Percentiles rank a stretch among this genome's conserved stretches.
These are phyloP conservation scores for Crithidia sp. DNA, from an alignment of 208 protist genomes.

Conservation along the genomic window DNA sequence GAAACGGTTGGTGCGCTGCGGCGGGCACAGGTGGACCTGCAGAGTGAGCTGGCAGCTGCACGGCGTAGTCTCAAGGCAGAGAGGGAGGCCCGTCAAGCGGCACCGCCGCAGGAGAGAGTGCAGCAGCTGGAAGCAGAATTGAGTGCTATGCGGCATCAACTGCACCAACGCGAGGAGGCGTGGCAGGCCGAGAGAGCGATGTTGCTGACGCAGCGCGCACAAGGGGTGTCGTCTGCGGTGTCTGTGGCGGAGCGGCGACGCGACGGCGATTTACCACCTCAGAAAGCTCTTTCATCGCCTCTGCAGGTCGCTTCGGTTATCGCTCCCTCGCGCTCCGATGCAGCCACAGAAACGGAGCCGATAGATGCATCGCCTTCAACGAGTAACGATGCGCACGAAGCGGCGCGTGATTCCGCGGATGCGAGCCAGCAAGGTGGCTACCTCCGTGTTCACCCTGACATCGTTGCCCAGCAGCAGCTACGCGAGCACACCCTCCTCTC, in stretches of 20 bases:
- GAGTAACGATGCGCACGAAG: too few species aligned
- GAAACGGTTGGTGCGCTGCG: slow-evolving; percentile 8
- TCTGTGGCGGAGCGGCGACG: too few species aligned
- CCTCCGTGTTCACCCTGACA: slow-evolving; percentile 15
- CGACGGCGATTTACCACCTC: too few species aligned
- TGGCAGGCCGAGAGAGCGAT: slow-evolving; percentile 1
- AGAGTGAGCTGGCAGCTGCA: slow-evolving; percentile 2
- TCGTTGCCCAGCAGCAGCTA: slow-evolving; percentile 25
- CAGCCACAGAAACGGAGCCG: too few species aligned
- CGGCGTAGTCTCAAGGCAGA: not conserved
- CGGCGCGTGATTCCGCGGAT: too few species aligned
- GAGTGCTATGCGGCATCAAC: not conserved
- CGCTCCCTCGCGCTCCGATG: too few species aligned
- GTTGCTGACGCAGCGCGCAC: not conserved
- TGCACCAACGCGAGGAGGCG: not conserved
- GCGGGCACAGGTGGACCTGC: slow-evolving; percentile 5
- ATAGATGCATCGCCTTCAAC: too few species aligned
- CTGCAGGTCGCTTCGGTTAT: too few species aligned
- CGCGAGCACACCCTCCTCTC: slow-evolving; percentile 24
- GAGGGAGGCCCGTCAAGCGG: not conserved
- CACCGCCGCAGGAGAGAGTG: not conserved
- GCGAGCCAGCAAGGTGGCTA: not conserved
- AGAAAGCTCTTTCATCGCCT: too few species aligned
- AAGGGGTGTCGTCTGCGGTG: not conserved
- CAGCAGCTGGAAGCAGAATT: slow-evolving; percentile 3